These are phyloP conservation scores for Nepenthes gracilis DNA, from an alignment of 148 eudicot species.

Conservation along the genomic window DNA sequence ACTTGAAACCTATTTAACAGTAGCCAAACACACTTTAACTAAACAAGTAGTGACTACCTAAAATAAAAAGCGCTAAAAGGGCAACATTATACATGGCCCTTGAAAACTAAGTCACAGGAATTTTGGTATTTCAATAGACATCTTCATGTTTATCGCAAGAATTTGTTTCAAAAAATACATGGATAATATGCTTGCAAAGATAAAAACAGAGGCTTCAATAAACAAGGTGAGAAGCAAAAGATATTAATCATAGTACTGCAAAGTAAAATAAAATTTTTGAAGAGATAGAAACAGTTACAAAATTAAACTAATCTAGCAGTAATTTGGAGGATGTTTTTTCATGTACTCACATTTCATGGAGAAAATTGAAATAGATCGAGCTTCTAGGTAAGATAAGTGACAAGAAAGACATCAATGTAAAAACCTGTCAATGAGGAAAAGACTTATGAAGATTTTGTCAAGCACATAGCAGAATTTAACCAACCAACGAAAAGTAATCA, in stretches of 20 bases:
- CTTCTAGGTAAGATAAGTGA: constrained; percentile 62
- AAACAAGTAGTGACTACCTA: too few relatives aligned
- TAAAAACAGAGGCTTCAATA: not conserved
- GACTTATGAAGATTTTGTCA: not conserved
- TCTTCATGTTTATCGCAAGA: too few relatives aligned
- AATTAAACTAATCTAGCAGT: too few relatives aligned
- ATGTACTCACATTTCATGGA: constrained; percentile 84
- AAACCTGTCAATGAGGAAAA: constrained; percentile 47
- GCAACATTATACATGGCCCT: too few relatives aligned
- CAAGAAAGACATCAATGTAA: constrained; percentile 84
- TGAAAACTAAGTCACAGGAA: too few relatives aligned
- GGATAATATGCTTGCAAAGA: not conserved
- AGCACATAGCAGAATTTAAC: not conserved
- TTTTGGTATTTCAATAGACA: too few relatives aligned
- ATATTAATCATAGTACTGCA: not conserved
- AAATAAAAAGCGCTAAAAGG: too few relatives aligned
- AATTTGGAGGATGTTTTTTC: not conserved
- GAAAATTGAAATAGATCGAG: constrained; percentile 75
- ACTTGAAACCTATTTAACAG: not conserved
- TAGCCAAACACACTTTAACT: too few relatives aligned
- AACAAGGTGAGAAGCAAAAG: not conserved
- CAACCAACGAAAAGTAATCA: too few relatives aligned
- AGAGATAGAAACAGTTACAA: too few relatives aligned
- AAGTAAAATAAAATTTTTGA: not conserved
- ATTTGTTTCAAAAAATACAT: not conserved